phyloP scores from a whole-genome alignment of 1,284 basidiomycete genomes.

The Puccinia horiana region DNA sequence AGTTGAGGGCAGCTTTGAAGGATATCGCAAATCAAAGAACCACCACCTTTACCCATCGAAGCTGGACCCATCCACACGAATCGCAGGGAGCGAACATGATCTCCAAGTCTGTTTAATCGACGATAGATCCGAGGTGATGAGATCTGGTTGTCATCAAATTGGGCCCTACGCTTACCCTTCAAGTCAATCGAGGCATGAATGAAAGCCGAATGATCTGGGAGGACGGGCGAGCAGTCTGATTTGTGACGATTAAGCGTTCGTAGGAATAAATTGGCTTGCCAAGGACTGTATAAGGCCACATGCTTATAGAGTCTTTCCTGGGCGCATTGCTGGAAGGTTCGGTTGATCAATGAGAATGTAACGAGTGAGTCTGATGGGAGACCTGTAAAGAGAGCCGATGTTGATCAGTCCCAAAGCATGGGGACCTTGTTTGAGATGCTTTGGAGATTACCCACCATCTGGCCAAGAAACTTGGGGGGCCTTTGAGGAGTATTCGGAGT shows the following conservation, averaged over 20 bases:
- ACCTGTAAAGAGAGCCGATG: neutral
- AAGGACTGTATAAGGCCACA: conserved; percentile 15
- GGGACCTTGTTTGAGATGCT: neutral
- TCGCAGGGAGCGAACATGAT: conserved; percentile 21
- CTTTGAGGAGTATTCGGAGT: neutral
- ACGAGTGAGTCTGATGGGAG: conserved; percentile 23
- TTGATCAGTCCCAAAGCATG: neutral
- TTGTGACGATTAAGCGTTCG: conserved; percentile 19
- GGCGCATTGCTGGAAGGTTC: conserved; percentile 33
- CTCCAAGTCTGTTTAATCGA: conserved; percentile 28
- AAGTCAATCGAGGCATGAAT: neutral
- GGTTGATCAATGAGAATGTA: conserved; percentile 13
- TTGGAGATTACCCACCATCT: conserved; percentile 14
- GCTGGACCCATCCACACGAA: conserved; percentile 33
- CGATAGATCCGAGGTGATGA: conserved; percentile 21
- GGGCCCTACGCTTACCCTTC: conserved; percentile 24
- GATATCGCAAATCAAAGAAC: conserved; percentile 33
- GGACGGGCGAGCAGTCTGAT: conserved; percentile 4
- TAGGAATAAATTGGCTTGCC: conserved; percentile 37
- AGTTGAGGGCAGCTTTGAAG: conserved; percentile 7
- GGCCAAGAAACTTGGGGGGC: conserved; percentile 7
- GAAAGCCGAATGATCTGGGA: neutral
- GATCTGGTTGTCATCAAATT: neutral
- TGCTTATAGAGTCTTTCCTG: conserved; percentile 28
- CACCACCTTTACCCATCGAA: conserved; percentile 38